Percentiles rank a stretch among this genome's conserved stretches.
Evolutionary conservation across 495 filamentous ascomycete genomes (phyloP).

Genomic region (Chlorociboria aeruginascens): DNA sequence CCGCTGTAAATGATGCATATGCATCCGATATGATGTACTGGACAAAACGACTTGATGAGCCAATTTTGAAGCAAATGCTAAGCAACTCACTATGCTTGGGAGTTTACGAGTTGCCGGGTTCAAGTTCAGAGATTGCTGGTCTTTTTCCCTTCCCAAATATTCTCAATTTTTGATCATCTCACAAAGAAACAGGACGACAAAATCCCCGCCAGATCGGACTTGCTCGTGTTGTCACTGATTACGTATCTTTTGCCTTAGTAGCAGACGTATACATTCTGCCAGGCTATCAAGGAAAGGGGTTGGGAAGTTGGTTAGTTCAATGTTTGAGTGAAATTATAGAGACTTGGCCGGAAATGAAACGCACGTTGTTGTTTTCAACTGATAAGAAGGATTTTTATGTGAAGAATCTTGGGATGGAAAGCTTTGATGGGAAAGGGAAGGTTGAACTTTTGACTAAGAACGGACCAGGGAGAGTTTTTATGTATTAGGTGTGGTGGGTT

Average conservation of each 20-base stretch:
- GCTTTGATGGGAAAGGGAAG: conserved; percentile 21
- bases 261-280: conserved; percentile 54
- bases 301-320: conserved; percentile 49
- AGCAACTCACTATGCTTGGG: conserved; percentile 43
- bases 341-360: conserved; percentile 42
- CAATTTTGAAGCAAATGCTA: conserved; percentile 30
- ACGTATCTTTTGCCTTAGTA: conserved; percentile 53
- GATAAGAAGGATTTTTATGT: conserved; percentile 32
- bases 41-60: conserved; percentile 29
- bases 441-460: conserved; percentile 18
- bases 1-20: conserved; percentile 38
- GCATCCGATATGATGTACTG: conserved; percentile 43
- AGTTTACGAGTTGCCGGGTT: conserved; percentile 30
- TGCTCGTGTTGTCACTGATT: conserved; percentile 51
- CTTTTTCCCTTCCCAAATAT: not conserved
- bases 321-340: conserved; percentile 43
- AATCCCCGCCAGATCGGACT: conserved; percentile 37
- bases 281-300: conserved; percentile 43
- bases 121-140: conserved; percentile 23
- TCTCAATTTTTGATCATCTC: not conserved
- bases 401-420: conserved; percentile 31
- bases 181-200: conserved; percentile 8
- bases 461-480: not conserved
- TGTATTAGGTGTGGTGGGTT: no score
- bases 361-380: conserved; percentile 40